Evolutionary conservation across 179 eudicot species (phyloP).

Genomic region (Nepenthes alata): DNA sequence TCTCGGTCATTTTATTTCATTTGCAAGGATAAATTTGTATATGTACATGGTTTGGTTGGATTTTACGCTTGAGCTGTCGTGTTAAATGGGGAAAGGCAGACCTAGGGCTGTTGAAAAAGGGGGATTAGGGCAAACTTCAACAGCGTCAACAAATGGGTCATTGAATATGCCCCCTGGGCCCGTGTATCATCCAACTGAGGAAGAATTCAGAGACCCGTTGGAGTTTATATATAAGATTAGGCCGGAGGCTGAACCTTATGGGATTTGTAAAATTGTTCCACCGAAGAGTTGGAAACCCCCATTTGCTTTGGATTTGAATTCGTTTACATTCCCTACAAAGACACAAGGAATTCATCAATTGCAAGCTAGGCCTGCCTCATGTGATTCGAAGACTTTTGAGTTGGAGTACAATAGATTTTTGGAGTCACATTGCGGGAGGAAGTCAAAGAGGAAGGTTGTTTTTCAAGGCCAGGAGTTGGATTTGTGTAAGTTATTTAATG

Average conservation of each 20-base stretch:
- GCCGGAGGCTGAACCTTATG: constrained; percentile 78
- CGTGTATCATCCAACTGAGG: constrained; percentile 80
- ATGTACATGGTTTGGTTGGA: constrained; percentile 11
- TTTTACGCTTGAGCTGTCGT: background rate
- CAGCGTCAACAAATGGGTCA: constrained; percentile 25
- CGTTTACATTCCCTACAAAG: constrained; percentile 68
- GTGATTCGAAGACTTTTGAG: constrained; percentile 82
- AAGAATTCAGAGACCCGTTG: constrained; percentile 85
- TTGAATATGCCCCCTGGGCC: constrained; percentile 60
- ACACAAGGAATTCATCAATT: constrained; percentile 86
- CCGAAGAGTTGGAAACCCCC: constrained; percentile 89
- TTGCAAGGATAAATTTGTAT: background rate
- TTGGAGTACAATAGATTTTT: constrained; percentile 77
- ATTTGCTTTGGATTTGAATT: constrained; percentile 58
- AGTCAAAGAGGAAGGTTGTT: constrained; percentile 58
- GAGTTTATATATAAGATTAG: constrained; percentile 77
- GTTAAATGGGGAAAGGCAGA: constrained; percentile 81
- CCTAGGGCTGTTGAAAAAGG: constrained; percentile 88
- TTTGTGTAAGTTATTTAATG: constrained; percentile 81
- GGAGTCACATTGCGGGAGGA: constrained; percentile 63
- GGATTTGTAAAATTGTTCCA: constrained; percentile 90
- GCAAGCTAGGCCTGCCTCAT: constrained; percentile 72
- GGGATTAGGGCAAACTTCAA: constrained; percentile 47
- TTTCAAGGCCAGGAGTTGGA: constrained; percentile 93
- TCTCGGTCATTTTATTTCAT: background rate